Base-by-base conservation (phyloP, 192 early-diverging fungal genomes). In the Globomyces pollinis-pini region DNA sequence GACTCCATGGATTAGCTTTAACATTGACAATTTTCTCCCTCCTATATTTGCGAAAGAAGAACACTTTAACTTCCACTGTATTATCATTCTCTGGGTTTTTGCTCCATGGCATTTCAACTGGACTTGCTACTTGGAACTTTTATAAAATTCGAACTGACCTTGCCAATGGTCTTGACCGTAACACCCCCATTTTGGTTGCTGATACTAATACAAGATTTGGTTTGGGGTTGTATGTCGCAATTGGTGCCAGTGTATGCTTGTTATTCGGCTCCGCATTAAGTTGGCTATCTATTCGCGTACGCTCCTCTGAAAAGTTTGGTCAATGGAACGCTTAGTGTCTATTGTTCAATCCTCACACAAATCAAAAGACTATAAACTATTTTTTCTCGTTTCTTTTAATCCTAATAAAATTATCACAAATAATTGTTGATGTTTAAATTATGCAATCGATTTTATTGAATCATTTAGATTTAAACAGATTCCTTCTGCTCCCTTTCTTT, bases 1-100 rank as follows among this genome's bases (percentile, higher is more conserved):
- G 44, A 5, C n/a, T 57, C 11, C 32, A 33, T 28, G 55, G 35
- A n/a, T 11, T 57, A 11, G 55, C 23, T 23, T 57, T 57, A 13
- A 26, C 21, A 28, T 33, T 57, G 7, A 39, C 31, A n/a, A n/a
- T 57, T 1, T 18, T 39, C 16, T 28, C 35, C 4, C 24, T 57
- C 2, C 3, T 57, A 7, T 11, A 18, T 30, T 15, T 57, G 1
- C 23, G 31, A 33, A 2, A 13, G n/a, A 35, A 13, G 39, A 26
- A 29, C 9, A 33, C 55, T 1, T 13, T 44, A 3, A 26, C 55
- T 20, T 33, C 26, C 15, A 26, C 31, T 30, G 41, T 57, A 11
- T 33, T 31, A 12, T 26, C 26, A 15, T 31, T 57, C 18, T 12
- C 26, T 13, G 55, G 35, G 26, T 57, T 32, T 3, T 39, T 57